Base-by-base conservation (phyloP, 2,329 filamentous ascomycete genomes). In the Botryotinia calthae region DNA sequence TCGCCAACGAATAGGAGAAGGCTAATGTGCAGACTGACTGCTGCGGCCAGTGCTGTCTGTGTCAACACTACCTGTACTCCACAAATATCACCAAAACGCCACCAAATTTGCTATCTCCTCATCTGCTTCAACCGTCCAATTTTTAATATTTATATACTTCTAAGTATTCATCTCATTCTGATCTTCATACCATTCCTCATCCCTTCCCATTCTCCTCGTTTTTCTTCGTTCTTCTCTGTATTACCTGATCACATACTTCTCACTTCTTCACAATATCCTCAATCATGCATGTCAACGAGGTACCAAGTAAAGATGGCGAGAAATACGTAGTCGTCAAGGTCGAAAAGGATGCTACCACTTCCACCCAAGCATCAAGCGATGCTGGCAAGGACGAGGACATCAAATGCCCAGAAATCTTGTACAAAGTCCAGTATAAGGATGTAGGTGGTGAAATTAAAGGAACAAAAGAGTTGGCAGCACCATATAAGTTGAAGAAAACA, bases 361-460 rank as follows among this genome's bases (percentile, higher is more conserved):
- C 73, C 10, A 31, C 65, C 3, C 61, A 66, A 28, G 56, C 62
- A 42, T 68, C 75, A 48, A 75, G 71, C 66, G 71, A 76, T 66
- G 65, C 72, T 20, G 73, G 54, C 5, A 70, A 73, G 25, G 73
- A 69, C 37, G 71, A 74, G 34, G 74, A 71, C 65, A 58, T 51
- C 3, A 62, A 76, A 65, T 76, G 75, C 40, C 76, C 76, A 16
- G 73, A 76, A 40, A 77, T 77, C 40, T 40, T 77, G 7, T 77
- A 77, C 59, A 76, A 77, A 51, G 76, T 77, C 46, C 75, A 77
- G 44, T 77, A 77, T 58, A 77, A 77, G 54, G 75, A 76, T 66
- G 72, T 74, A 58, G 65, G 56, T 25, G 76, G 76, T 18, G 76
- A 77, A 37, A 76, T 77, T 22, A 77, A 76, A 40, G 76, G 75